Conservation (phyloP, 305 asterid genomes). For the Solanum hybrid region DNA sequence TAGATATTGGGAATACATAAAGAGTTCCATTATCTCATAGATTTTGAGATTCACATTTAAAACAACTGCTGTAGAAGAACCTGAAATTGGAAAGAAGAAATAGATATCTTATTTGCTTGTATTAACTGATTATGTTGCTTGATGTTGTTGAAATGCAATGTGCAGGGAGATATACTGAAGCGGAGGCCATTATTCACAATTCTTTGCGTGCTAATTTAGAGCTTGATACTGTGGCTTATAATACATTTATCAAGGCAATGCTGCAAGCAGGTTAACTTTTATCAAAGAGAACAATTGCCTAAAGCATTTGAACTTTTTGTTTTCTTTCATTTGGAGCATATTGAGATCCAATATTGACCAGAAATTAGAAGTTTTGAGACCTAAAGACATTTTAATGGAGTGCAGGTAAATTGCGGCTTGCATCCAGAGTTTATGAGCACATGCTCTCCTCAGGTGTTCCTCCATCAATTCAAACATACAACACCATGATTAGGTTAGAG, state of each 20-base stretch:
- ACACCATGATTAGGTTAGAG: conserved; percentile 83
- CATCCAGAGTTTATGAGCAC: conserved; percentile 58
- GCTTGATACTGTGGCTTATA: conserved; percentile 91
- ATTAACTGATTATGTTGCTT: neutral
- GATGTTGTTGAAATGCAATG: conserved; percentile 4
- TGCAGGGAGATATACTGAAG: conserved; percentile 59
- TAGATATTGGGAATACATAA: neutral
- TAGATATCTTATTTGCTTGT: neutral
- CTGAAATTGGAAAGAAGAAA: neutral
- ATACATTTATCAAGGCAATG: conserved; percentile 86
- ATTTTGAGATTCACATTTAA: neutral
- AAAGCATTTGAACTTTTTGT: neutral
- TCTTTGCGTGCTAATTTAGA: conserved; percentile 50
- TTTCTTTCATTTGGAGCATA: neutral
- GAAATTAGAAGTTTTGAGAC: neutral
- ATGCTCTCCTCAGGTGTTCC: conserved; percentile 52
- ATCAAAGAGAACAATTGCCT: neutral
- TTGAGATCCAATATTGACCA: neutral
- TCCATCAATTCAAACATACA: conserved; percentile 76
- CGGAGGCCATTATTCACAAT: conserved; percentile 41
- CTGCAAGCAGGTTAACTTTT: conserved; percentile 60
- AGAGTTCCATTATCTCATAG: neutral
- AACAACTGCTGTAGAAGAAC: neutral
- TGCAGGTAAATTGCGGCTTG: conserved; percentile 68
- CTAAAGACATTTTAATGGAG: neutral